phyloP scores from a whole-genome alignment of 768 basidiomycete species.

The Boletus coccyginus region DNA sequence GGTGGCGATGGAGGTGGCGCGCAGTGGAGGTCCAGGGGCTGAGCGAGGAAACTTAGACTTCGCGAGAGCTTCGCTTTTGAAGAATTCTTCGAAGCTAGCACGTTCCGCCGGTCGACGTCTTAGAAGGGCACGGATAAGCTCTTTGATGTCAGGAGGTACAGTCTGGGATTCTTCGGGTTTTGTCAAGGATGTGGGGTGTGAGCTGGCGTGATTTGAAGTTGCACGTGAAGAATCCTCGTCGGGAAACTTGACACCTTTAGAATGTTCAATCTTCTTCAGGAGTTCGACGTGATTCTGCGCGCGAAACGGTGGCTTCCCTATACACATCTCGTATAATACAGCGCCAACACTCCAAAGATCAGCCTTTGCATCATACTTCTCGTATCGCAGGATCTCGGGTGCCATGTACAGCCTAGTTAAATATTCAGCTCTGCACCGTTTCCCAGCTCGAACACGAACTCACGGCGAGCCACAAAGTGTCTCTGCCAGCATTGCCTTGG shows the following conservation, averaged over 20 bases:
- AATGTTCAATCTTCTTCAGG: constrained; percentile 85
- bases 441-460: constrained; percentile 31
- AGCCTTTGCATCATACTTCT: constrained; percentile 97
- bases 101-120: constrained; percentile 83
- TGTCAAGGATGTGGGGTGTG: constrained; percentile 14
- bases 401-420: constrained; percentile 89
- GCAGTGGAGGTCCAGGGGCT: constrained; percentile 11
- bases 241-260: constrained; percentile 92
- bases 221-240: constrained; percentile 71
- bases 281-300: constrained; percentile 96
- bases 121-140: constrained; percentile 78
- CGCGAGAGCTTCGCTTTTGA: constrained; percentile 71
- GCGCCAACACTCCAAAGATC: constrained; percentile 99
- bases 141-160: constrained; percentile 83
- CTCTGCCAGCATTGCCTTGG: constrained; percentile 93
- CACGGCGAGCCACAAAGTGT: constrained; percentile 97
- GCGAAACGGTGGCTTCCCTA: constrained; percentile 91
- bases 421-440: not conserved
- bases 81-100: constrained; percentile 90
- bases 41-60: constrained; percentile 76
- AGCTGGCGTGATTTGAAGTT: constrained; percentile 32
- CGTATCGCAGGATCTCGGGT: constrained; percentile 93
- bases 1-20: constrained; percentile 6
- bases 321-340: constrained; percentile 92
- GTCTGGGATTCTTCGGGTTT: constrained; percentile 48